Evolutionary conservation across 192 early-diverging fungal species (phyloP).

Genomic region (Entomortierella beljakovae): DNA sequence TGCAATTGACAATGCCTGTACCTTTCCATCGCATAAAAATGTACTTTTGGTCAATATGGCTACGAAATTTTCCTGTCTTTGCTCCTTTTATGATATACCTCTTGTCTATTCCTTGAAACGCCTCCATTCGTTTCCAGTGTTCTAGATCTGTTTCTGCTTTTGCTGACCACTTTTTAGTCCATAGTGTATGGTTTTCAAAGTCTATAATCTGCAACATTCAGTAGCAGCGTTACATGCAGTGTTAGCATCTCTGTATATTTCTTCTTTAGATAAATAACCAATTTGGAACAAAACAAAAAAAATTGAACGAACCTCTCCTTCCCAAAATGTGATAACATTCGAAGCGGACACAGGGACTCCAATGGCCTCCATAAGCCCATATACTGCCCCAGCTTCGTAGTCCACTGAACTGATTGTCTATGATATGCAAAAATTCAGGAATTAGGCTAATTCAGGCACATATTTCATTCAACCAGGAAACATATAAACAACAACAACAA

Average conservation of each 20-base stretch:
- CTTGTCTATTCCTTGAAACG: conserved; percentile 51
- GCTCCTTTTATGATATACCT: conserved; percentile 35
- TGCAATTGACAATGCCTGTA: conserved; percentile 6
- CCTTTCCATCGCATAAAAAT: conserved; percentile 82
- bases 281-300: background rate
- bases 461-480: background rate
- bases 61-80: conserved; percentile 53
- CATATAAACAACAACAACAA: background rate
- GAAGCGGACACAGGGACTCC: conserved; percentile 64
- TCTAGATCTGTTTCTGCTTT: conserved; percentile 54
- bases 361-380: conserved; percentile 70
- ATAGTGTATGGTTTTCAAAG: conserved; percentile 66
- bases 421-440: background rate
- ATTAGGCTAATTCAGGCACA: background rate
- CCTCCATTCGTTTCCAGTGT: conserved; percentile 56
- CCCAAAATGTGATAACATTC: conserved; percentile 70
- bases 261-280: background rate
- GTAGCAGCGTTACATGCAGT: background rate
- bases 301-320: conserved; percentile 61
- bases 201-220: conserved; percentile 58
- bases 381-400: conserved; percentile 49
- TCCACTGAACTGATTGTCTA: conserved; percentile 56
- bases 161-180: conserved; percentile 71
- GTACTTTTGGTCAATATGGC: conserved; percentile 65
- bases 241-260: background rate